Percentiles rank a stretch among this genome's conserved stretches.
Evolutionary conservation across 2,329 filamentous ascomycete genomes (phyloP).

Genomic region (Mycosphaerella arachidis): DNA sequence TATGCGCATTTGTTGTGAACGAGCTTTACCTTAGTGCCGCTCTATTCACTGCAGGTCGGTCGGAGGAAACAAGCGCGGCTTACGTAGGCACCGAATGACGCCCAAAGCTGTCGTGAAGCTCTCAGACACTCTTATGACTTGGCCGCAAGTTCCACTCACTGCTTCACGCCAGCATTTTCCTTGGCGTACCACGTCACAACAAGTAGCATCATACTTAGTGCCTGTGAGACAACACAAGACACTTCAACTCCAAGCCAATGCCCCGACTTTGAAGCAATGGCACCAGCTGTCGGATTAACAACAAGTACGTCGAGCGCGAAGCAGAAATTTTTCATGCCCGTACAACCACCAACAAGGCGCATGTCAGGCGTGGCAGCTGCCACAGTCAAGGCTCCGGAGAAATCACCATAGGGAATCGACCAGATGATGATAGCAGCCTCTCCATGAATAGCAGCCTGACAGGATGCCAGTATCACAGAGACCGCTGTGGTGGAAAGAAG

Average conservation of each 20-base stretch:
- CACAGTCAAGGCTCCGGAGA: constrained; percentile 39
- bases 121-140: background rate
- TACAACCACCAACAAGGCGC: constrained; percentile 20
- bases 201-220: constrained; percentile 9
- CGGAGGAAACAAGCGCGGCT: no score
- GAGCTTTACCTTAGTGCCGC: no score
- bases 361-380: constrained; percentile 12
- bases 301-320: constrained; percentile 23
- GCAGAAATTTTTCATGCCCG: constrained; percentile 27
- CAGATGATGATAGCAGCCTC: constrained; percentile 36
- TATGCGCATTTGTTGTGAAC: background rate
- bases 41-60: no score
- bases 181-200: constrained; percentile 4
- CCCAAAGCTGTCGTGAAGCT: no score
- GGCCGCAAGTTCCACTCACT: background rate
- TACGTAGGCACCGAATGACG: no score
- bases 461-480: constrained; percentile 24
- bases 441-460: constrained; percentile 32
- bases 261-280: constrained; percentile 7
- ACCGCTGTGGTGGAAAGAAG: constrained; percentile 34
- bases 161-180: background rate
- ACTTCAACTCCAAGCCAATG: constrained; percentile 22
- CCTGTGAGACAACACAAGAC: constrained; percentile 20
- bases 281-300: constrained; percentile 24
- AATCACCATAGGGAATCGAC: constrained; percentile 42